These are phyloP conservation scores for Vaccinium vitisidaea DNA, from an alignment of 148 eudicot species.

Conservation along the genomic window DNA sequence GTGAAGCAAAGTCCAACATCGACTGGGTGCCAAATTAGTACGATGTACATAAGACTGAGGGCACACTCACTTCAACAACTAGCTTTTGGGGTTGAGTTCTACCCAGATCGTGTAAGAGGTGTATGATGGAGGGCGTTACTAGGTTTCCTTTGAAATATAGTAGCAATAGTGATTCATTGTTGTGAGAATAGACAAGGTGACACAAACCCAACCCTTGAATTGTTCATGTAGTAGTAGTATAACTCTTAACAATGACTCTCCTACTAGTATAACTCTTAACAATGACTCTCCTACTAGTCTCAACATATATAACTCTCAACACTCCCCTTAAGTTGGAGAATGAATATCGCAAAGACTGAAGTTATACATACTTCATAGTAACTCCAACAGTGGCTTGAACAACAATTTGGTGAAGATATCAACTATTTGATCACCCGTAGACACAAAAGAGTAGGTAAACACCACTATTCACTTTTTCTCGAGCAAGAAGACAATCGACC, in stretches of 20 bases:
- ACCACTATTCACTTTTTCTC: no score
- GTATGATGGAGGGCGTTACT: not conserved
- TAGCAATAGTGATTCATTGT: not conserved
- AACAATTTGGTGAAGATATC: no score
- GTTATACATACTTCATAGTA: not conserved
- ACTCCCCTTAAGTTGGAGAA: not conserved
- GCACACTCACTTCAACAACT: no score
- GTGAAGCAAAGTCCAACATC: no score
- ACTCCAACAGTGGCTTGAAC: no score
- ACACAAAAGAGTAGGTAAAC: no score
- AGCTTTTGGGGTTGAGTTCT: no score
- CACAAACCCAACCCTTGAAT: not conserved
- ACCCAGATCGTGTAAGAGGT: no score
- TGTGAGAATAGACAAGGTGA: not conserved
- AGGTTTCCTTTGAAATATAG: not conserved
- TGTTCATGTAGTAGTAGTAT: not conserved
- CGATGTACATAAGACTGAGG: no score
- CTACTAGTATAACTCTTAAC: not conserved
- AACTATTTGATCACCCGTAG: no score
- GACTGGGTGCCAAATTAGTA: no score
- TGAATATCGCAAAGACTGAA: not conserved
- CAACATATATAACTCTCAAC: not conserved
- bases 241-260: not conserved
- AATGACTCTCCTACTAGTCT: not conserved
- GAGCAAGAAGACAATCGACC: no score